These are phyloP conservation scores for Breviolum minutum DNA, from an alignment of 73 alveolate species.

Conservation along the genomic window DNA sequence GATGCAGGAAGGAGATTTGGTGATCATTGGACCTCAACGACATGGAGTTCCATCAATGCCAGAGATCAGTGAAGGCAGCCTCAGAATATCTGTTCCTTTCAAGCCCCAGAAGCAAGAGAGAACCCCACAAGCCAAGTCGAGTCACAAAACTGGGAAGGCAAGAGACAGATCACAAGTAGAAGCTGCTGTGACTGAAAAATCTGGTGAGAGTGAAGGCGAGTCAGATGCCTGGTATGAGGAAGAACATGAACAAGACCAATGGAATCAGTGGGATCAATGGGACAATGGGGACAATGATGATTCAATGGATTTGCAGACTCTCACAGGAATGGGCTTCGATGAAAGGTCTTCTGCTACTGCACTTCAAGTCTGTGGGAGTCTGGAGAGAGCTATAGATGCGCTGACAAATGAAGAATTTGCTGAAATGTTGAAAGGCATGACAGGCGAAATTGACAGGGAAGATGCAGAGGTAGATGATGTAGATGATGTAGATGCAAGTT, in stretches of 20 bases:
- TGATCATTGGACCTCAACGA: constrained; percentile 94
- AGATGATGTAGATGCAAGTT: constrained; percentile 18
- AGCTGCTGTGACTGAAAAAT: not conserved
- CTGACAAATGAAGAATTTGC: constrained; percentile 47
- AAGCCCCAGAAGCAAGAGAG: constrained; percentile 46
- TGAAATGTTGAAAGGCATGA: constrained; percentile 10
- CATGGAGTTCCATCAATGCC: constrained; percentile 94
- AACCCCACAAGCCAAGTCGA: not conserved
- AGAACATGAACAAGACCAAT: not conserved
- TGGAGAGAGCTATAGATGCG: constrained; percentile 79
- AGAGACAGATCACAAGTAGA: not conserved
- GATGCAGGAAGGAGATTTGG: constrained; percentile 90
- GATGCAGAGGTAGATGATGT: not conserved
- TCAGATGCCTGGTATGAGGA: constrained; percentile 8
- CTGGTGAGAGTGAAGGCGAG: not conserved
- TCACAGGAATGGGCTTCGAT: constrained; percentile 79
- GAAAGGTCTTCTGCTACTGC: constrained; percentile 7
- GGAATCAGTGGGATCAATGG: not conserved
- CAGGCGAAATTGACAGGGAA: not conserved
- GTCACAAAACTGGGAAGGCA: not conserved
- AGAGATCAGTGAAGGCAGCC: constrained; percentile 70
- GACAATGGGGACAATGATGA: not conserved
- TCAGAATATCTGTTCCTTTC: constrained; percentile 77
- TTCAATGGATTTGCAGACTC: constrained; percentile 14
- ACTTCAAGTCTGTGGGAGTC: constrained; percentile 25